A percentile compares a stretch with the other conserved stretches of the same genome.
Evolutionary conservation across 2,329 filamentous ascomycete species (phyloP).

Genomic region (Fusarium oligoseptatum): DNA sequence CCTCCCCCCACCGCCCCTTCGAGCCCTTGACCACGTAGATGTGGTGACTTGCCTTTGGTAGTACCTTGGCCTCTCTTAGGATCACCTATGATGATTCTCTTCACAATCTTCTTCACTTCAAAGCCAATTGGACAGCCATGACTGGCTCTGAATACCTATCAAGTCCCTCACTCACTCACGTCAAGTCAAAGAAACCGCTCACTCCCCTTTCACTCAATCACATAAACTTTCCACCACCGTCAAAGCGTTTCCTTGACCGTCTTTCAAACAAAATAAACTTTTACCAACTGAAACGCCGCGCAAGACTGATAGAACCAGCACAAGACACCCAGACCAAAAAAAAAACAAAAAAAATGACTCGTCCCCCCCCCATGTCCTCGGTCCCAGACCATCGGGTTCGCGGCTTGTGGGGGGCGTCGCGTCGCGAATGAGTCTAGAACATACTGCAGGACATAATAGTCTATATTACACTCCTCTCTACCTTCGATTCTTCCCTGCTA

Average conservation of each 20-base stretch:
- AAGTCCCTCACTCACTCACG: too few species aligned
- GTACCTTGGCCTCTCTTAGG: not conserved
- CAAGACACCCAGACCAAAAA: not conserved
- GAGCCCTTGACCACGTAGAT: too few species aligned
- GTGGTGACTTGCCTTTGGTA: not conserved
- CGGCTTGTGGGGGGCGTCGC: not conserved
- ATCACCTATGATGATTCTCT: not conserved
- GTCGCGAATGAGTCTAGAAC: conserved; percentile 1
- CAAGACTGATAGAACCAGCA: not conserved
- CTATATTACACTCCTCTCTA: not conserved
- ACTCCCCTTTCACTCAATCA: not conserved
- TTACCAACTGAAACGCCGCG: not conserved
- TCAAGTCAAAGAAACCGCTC: not conserved
- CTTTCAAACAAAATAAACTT: not conserved
- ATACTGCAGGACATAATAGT: not conserved
- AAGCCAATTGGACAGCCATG: not conserved
- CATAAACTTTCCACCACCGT: not conserved
- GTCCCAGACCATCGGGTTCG: not conserved
- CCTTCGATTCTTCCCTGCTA: not conserved
- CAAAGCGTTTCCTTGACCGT: conserved; percentile 1
- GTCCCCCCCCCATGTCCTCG: not conserved
- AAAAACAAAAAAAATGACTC: conserved; percentile 8
- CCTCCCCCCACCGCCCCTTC: too few species aligned
- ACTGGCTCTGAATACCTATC: not conserved
- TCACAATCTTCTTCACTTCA: too few species aligned